These are phyloP conservation scores for Agarophyton chilense DNA, from an alignment of 23 red algal species.

Conservation along the genomic window DNA sequence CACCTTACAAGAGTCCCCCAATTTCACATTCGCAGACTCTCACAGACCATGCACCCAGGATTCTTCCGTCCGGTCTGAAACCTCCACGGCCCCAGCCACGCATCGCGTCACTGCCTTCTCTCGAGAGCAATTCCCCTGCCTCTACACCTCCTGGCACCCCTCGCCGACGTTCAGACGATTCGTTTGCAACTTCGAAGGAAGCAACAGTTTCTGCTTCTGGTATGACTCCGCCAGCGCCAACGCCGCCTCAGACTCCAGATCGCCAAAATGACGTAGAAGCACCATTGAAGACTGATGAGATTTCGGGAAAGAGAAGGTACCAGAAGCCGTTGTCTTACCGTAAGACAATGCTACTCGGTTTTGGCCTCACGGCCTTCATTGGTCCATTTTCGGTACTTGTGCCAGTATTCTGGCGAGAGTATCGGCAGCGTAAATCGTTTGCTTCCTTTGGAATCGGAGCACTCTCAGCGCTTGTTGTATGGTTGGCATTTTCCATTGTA, in stretches of 20 bases:
- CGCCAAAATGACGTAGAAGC: slow-evolving; percentile 2
- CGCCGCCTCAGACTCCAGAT: slow-evolving; percentile 13
- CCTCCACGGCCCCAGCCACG: slow-evolving; percentile 10
- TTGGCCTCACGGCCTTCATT: not conserved
- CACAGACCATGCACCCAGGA: not conserved
- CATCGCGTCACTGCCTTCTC: not conserved
- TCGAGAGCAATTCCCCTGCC: not conserved
- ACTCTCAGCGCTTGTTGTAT: not conserved
- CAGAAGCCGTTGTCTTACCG: not conserved
- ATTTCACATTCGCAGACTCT: not conserved
- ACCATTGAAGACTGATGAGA: not conserved
- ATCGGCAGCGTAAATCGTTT: not conserved
- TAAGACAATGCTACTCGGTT: slow-evolving; percentile 10
- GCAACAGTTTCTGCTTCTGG: not conserved
- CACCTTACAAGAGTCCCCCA: too few species aligned
- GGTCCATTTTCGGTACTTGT: not conserved
- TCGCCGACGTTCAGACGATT: not conserved
- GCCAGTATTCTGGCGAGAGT: not conserved
- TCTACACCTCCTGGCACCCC: not conserved
- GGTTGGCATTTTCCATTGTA: slow-evolving; percentile 11
- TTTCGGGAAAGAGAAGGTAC: not conserved
- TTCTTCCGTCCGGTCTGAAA: slow-evolving; percentile 10
- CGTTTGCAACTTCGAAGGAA: not conserved
- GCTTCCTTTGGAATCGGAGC: not conserved
- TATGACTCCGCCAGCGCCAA: not conserved